A percentile compares a stretch with the other conserved stretches of the same genome.
phyloP scores from a whole-genome alignment of 352 stramenopile genomes.

The Pythium biforme region DNA sequence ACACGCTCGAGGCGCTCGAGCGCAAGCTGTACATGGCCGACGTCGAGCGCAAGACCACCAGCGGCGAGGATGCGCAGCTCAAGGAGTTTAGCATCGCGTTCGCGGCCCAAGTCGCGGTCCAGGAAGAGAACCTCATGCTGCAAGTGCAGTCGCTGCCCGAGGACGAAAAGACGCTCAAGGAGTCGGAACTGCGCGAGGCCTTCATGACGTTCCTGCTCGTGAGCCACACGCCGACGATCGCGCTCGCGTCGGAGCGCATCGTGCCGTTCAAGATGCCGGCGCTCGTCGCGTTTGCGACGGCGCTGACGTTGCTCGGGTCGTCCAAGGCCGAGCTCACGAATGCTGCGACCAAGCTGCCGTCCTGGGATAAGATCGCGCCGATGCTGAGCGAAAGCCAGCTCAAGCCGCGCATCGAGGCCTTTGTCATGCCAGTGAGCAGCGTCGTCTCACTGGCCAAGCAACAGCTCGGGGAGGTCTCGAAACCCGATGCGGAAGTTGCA shows the following conservation, averaged over 20 bases:
- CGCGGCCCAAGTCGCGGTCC: slow-evolving; percentile 45
- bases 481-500: slow-evolving; percentile 49
- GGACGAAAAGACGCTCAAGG: slow-evolving; percentile 47
- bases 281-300: slow-evolving; percentile 47
- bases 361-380: slow-evolving; percentile 62
- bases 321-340: slow-evolving; percentile 40
- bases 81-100: slow-evolving; percentile 71
- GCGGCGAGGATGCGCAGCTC: slow-evolving; percentile 46
- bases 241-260: slow-evolving; percentile 37
- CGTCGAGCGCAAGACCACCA: slow-evolving; percentile 42
- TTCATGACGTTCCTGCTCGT: slow-evolving; percentile 54
- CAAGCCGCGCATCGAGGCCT: slow-evolving; percentile 30
- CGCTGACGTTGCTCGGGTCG: slow-evolving; percentile 51
- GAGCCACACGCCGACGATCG: slow-evolving; percentile 52
- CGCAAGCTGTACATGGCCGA: slow-evolving; percentile 64
- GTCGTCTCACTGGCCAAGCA: slow-evolving; percentile 39
- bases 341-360: slow-evolving; percentile 49
- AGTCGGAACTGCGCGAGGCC: slow-evolving; percentile 49
- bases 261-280: slow-evolving; percentile 61
- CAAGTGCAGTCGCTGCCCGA: slow-evolving; percentile 46
- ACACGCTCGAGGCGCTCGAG: slow-evolving; percentile 65
- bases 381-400: slow-evolving; percentile 43
- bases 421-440: slow-evolving; percentile 23
- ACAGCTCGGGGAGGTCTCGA: slow-evolving; percentile 39
- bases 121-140: slow-evolving; percentile 60